Evolutionary conservation across 305 asterid species (phyloP).

Genomic region (Fraxinus paxiana): DNA sequence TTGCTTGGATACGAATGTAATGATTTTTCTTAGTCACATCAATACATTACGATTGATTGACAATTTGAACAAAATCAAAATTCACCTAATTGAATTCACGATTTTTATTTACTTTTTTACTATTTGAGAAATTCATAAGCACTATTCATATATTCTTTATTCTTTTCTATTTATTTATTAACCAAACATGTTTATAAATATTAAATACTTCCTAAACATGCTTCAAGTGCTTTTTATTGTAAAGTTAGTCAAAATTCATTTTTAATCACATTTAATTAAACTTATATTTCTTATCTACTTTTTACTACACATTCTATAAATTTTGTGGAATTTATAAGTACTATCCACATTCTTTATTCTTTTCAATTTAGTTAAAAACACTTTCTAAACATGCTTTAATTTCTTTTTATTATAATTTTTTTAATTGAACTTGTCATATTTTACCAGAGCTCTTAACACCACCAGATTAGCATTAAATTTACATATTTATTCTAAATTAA

Average conservation of each 20-base stretch:
- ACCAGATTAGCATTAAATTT: background rate
- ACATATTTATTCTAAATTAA: background rate
- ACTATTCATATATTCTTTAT: background rate
- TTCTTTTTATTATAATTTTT: background rate
- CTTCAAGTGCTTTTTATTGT: background rate
- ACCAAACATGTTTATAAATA: background rate
- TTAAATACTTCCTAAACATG: background rate
- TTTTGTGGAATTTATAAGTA: background rate
- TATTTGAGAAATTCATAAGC: background rate
- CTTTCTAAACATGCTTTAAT: background rate
- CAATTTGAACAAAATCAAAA: background rate
- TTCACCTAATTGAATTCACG: background rate
- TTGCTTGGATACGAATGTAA: background rate
- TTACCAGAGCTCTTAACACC: background rate
- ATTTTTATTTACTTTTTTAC: background rate
- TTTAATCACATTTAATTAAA: background rate
- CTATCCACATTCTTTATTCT: background rate
- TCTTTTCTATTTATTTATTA: background rate
- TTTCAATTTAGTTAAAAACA: background rate
- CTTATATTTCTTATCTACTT: background rate
- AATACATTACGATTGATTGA: background rate
- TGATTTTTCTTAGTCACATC: background rate
- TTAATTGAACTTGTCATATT: background rate
- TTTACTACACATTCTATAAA: background rate
- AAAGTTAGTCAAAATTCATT: background rate